phyloP scores from a whole-genome alignment of 2,329 filamentous ascomycete species.

The Cladosporium sp. region DNA sequence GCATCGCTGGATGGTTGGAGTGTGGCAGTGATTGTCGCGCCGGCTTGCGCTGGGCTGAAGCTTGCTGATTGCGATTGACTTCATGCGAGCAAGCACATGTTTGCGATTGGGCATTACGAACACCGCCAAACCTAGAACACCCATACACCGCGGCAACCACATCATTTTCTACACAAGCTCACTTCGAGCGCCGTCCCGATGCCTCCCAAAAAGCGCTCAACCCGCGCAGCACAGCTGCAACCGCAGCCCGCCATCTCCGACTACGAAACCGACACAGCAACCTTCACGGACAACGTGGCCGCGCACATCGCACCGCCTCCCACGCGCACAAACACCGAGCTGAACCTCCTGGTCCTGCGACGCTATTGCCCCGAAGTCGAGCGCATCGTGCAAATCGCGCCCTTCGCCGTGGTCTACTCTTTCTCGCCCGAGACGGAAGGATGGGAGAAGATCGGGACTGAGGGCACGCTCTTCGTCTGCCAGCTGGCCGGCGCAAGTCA shows the following conservation, averaged over 20 bases:
- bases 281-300: constrained; percentile 18
- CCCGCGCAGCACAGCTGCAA: constrained; percentile 11
- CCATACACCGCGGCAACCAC: too few species aligned
- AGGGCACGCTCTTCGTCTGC: constrained; percentile 87
- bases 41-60: not conserved
- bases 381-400: constrained; percentile 70
- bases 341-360: constrained; percentile 78
- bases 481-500: constrained; percentile 39
- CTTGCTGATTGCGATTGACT: not conserved
- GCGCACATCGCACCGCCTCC: constrained; percentile 36
- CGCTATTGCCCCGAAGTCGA: constrained; percentile 72
- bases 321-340: constrained; percentile 68
- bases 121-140: not conserved
- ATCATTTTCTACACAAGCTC: not conserved
- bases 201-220: constrained; percentile 7
- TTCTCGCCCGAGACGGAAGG: constrained; percentile 58
- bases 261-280: constrained; percentile 46
- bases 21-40: not conserved
- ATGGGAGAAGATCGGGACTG: constrained; percentile 82
- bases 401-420: constrained; percentile 79
- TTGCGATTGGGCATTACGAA: not conserved
- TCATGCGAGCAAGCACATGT: too few species aligned
- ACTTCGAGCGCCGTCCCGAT: not conserved
- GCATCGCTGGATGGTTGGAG: constrained; percentile 2
- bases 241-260: constrained; percentile 34